Evolutionary conservation across 352 stramenopile genomes (phyloP), one percentile per base, ranked within the genome.

Genomic region (Pythium biforme): DNA sequence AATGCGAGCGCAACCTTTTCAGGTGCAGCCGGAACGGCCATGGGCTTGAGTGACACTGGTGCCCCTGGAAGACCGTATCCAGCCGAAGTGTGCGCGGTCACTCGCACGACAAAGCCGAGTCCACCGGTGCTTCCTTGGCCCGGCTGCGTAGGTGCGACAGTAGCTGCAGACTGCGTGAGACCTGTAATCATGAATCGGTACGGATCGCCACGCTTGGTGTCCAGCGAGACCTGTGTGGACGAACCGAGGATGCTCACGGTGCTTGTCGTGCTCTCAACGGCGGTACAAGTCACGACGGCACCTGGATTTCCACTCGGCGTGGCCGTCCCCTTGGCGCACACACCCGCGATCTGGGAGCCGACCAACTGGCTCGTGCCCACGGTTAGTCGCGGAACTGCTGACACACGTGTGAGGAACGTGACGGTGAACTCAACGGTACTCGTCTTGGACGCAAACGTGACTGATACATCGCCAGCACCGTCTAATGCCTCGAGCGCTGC

Each of bases 31-130:
- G 96, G 92, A 2, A 88, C 78, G 14, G 77, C 87, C 72, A 95
- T 94, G 4, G 95, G 95, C 62, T 98, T 98, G 9, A 98, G 33
- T 0, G 72, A 69, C 0, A 77, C 80, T 0, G 73, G 70, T 4
- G 72, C 54, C 40, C 74, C 82, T 0, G 86, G 84, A 17, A 88
- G 47, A 9, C 86, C 80, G 25, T 90, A 92, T 0, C 81, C 84
- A 7, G 83, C 81, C 0, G 77, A 75, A 2, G 76, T 94, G 51
- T 82, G 76, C 0, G 86, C 86, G 1, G 79, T 76, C 3, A 92
- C 79, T 14, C 86, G 77, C 0, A 94, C 72, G 0, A 69, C 68
- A 55, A 89, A 95, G 1, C 84, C 86, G 1, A 70, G 62, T 0
- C 77, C 77, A 26, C 54, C 77, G 8, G 57, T 11, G 10, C 65